Evolutionary conservation across 2,329 filamentous ascomycete genomes (phyloP).

Genomic region (Colletotrichum filicis): DNA sequence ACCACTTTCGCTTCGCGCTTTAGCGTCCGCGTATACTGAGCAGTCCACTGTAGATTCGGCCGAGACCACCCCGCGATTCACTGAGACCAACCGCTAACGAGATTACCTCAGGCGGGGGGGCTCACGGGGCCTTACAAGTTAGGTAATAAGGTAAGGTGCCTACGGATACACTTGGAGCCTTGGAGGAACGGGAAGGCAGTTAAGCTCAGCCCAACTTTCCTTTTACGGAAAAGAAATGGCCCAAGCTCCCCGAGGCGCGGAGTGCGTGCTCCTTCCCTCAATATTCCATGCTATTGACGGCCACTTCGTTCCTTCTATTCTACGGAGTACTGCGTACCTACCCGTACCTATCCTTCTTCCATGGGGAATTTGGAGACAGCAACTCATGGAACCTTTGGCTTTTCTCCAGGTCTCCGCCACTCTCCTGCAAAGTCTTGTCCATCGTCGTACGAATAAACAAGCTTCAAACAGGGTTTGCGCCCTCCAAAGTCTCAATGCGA

Average conservation of each 20-base stretch:
- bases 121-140: not conserved
- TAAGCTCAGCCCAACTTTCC: not conserved
- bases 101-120: too few relatives aligned
- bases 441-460: not conserved
- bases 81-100: not conserved
- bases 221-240: not conserved
- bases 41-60: slow-evolving; percentile 29
- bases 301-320: not conserved
- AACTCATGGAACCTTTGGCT: not conserved
- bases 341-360: too few relatives aligned
- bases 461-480: not conserved
- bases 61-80: slow-evolving; percentile 16
- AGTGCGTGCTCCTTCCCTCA: not conserved
- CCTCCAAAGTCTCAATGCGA: slow-evolving; percentile 23
- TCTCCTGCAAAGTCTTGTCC: not conserved
- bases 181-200: not conserved
- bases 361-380: not conserved
- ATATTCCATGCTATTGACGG: not conserved
- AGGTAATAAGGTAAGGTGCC: not conserved
- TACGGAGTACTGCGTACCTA: not conserved
- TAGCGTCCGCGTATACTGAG: not conserved
- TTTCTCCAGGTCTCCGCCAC: not conserved
- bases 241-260: not conserved
- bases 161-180: too few relatives aligned
- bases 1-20: not conserved